Base-by-base conservation (phyloP, 2,329 filamentous ascomycete species). In the Ceratocystis papillata region DNA sequence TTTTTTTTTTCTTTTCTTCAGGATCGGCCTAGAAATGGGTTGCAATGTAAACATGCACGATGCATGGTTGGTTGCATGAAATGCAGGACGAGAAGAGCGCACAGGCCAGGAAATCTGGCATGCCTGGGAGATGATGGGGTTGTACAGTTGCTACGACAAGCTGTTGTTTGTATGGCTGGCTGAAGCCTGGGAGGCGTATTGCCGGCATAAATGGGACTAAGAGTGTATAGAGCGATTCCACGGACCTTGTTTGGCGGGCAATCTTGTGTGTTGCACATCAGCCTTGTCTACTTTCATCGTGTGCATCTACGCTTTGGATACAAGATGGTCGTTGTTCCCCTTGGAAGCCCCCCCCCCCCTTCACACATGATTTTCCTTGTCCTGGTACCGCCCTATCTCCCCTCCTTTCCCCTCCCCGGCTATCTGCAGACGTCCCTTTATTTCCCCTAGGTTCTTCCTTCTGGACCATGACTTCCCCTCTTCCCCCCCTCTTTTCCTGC, bases 351-450 rank as follows among this genome's bases (percentile, higher is more conserved):
- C 48, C 20, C 48, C 20, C 46, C 46, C 48, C 46, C 46, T 20
- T 25, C 48, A 15, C 48, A 53, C 48, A 53, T 53, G 48, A 15
- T 25, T 25, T 53, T 53, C 12, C 48, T 15, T 12, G 48, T 25
- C 22, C 22, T 53, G 8, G 48, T 28, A 30, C 20, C 4, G 12
- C 53, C 28, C 17, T 50, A 7, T 50, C n/a, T 50, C 46, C 46
- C n/a, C 22, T n/a, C 37, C 37, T 41, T 50, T 50, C 25, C 10
- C 50, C 28, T 8, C 53, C 28, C 28, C 28, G 28, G 53, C n/a
- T 33, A 59, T 33, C 53, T 59, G 53, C 53, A 59, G 53, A 59
- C 28, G 15, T 59, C 53, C 53, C 7, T n/a, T 59, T 59, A 59
- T 59, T 59, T 59, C 53, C 53, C 53, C 33, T 30, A n/a, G 5